Conservation (phyloP, 2,329 filamentous ascomycete genomes). For the Byssoonygena ceratinophila region DNA sequence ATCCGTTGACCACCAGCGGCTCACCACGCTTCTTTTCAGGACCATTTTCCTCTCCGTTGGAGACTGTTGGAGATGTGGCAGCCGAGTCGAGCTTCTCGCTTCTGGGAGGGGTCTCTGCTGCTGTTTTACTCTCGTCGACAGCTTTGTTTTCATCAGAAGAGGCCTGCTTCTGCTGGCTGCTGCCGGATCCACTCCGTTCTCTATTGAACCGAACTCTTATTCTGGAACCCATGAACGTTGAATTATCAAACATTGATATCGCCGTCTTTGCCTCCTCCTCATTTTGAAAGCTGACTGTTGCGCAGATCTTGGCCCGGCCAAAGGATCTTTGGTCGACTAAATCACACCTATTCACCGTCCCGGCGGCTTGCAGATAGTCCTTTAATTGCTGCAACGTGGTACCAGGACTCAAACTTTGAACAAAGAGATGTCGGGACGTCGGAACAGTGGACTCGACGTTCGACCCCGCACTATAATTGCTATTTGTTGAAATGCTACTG, state of each 20-base stretch:
- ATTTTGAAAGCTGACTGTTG: constrained; percentile 26
- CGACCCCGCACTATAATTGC: constrained; percentile 10
- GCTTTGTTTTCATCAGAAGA: neutral
- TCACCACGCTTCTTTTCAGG: constrained; percentile 19
- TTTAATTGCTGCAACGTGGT: constrained; percentile 25
- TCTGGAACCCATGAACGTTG: constrained; percentile 25
- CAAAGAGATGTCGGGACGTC: constrained; percentile 18
- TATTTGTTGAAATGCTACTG: constrained; percentile 13
- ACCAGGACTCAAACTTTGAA: constrained; percentile 23
- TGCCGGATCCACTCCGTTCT: constrained; percentile 15
- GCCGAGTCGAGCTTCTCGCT: neutral
- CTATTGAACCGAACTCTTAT: constrained; percentile 29
- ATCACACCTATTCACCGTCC: constrained; percentile 27
- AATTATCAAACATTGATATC: constrained; percentile 27
- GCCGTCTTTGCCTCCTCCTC: constrained; percentile 30
- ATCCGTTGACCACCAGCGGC: constrained; percentile 30
- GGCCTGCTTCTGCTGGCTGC: constrained; percentile 4
- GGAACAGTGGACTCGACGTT: constrained; percentile 1
- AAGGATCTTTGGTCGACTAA: constrained; percentile 21
- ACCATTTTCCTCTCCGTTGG: constrained; percentile 10
- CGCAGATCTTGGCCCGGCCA: constrained; percentile 20
- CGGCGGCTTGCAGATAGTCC: constrained; percentile 23
- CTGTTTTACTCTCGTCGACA: neutral
- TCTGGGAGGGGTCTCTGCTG: neutral
- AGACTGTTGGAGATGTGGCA: neutral